Evolutionary conservation across 257 asterid genomes (phyloP).

Genomic region (Anisodus acutangulus): DNA sequence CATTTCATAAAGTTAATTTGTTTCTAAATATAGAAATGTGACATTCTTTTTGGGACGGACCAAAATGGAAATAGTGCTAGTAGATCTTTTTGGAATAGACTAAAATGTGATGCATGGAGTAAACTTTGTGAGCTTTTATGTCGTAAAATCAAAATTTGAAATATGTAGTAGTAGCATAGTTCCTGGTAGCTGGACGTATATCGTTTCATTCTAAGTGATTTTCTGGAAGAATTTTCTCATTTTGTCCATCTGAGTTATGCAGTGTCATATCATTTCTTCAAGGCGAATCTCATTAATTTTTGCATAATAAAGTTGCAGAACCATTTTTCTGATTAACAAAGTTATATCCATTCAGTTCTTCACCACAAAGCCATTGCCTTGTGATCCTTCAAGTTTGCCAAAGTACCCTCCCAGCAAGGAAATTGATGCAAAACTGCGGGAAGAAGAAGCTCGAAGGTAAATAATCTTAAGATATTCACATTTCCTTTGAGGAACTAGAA

Average conservation of each 20-base stretch:
- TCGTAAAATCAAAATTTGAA: background rate
- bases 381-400: constrained; percentile 86
- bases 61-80: too few species aligned
- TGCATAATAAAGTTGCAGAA: background rate
- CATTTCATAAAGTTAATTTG: too few species aligned
- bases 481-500: constrained; percentile 22
- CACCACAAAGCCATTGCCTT: constrained; percentile 67
- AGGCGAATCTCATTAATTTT: background rate
- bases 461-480: constrained; percentile 26
- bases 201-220: background rate
- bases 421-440: constrained; percentile 92
- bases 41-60: too few species aligned
- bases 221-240: background rate
- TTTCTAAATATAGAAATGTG: too few species aligned
- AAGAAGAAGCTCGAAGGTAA: constrained; percentile 83
- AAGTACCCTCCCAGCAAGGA: constrained; percentile 97
- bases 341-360: constrained; percentile 59
- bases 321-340: constrained; percentile 30
- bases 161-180: background rate
- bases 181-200: background rate
- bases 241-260: background rate
- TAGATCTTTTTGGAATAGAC: background rate
- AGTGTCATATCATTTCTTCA: background rate
- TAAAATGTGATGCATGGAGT: too few species aligned
- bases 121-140: background rate